These are phyloP conservation scores for Penicillium waksmanii DNA, from an alignment of 495 filamentous ascomycete species.

Conservation along the genomic window DNA sequence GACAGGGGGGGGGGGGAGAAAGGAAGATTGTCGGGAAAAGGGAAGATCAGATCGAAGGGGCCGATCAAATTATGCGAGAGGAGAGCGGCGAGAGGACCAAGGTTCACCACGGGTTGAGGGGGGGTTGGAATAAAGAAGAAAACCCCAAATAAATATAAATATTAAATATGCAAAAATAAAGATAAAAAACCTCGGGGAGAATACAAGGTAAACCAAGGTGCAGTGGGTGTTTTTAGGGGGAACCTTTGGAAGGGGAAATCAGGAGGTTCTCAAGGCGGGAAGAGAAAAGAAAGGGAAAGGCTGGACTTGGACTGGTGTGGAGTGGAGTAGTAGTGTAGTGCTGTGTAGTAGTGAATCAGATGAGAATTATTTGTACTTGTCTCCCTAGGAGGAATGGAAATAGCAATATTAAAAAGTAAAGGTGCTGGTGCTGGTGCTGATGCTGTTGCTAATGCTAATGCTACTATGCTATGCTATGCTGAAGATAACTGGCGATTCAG, in stretches of 20 bases:
- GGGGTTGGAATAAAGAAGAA: not conserved
- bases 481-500: not conserved
- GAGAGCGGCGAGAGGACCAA: not conserved
- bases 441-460: no score
- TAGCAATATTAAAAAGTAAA: no score
- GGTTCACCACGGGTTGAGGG: not conserved
- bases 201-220: not conserved
- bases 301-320: not conserved
- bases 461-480: no score
- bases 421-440: no score
- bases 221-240: not conserved
- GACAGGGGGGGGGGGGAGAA: constrained; percentile 13
- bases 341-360: no score
- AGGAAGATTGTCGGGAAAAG: constrained; percentile 10
- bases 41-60: constrained; percentile 10
- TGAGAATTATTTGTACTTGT: not conserved
- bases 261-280: constrained; percentile 6
- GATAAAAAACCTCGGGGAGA: not conserved
- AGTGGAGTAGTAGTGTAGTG: no score
- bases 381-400: no score
- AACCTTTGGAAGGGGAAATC: not conserved
- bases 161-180: not conserved
- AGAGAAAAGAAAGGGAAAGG: not conserved
- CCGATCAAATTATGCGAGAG: constrained; percentile 9
- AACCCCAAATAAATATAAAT: not conserved